A percentile compares a stretch with the other conserved stretches of the same genome.
Conservation (phyloP, 2,329 filamentous ascomycete species). For the Metarhizium sp. region DNA sequence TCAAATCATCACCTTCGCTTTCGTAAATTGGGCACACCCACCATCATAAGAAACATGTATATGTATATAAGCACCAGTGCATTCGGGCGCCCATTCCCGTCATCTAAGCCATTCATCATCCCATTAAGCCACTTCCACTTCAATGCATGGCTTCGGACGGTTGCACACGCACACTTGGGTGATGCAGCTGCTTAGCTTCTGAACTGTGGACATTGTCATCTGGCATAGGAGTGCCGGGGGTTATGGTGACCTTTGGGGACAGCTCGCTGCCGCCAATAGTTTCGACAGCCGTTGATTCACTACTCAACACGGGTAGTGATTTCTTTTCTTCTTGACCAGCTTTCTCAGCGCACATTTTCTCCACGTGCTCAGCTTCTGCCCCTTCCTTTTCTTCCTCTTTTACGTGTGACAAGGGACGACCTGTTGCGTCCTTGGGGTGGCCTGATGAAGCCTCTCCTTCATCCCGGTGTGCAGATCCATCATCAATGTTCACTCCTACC, state of each 20-base stretch:
- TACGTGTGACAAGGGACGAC: conserved; percentile 25
- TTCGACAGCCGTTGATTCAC: conserved; percentile 6
- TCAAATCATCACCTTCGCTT: not conserved
- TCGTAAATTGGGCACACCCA: too few species aligned
- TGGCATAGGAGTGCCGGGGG: conserved; percentile 32
- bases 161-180: conserved; percentile 26
- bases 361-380: conserved; percentile 21
- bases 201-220: conserved; percentile 19
- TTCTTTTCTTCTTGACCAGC: not conserved
- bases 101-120: not conserved
- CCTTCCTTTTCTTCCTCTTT: conserved; percentile 29
- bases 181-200: conserved; percentile 35
- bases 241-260: conserved; percentile 7
- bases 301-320: not conserved
- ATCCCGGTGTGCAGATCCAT: conserved; percentile 25
- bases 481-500: conserved; percentile 56
- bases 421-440: conserved; percentile 8
- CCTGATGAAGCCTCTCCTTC: conserved; percentile 13
- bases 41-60: too few species aligned
- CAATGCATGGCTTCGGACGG: conserved; percentile 25
- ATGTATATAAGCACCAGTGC: too few species aligned
- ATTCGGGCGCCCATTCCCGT: not conserved
- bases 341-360: conserved; percentile 10
- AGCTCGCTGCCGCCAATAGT: not conserved
- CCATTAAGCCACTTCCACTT: not conserved